Conservation (phyloP, 208 protist genomes). For the Crithidia expoeki region DNA sequence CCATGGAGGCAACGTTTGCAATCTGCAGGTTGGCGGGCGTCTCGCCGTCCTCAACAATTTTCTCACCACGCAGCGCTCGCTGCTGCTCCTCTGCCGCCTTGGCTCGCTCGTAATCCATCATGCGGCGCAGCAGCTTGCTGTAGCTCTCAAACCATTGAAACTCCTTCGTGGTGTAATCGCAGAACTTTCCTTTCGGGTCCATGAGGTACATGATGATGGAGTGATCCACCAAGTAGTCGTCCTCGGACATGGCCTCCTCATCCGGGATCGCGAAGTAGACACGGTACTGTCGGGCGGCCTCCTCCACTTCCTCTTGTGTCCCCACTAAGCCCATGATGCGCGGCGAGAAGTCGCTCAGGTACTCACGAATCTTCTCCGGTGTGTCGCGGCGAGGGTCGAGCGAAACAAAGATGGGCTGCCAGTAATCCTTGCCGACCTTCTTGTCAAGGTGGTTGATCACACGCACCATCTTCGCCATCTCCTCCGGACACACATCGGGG, state of each 20-base stretch:
- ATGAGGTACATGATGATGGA: constrained; percentile 95
- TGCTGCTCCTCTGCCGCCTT: constrained; percentile 43
- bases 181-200: constrained; percentile 88
- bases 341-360: constrained; percentile 92
- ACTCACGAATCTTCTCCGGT: constrained; percentile 72
- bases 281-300: constrained; percentile 84
- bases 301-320: constrained; percentile 78
- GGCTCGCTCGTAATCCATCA: constrained; percentile 77
- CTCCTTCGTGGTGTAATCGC: constrained; percentile 90
- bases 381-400: constrained; percentile 94
- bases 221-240: constrained; percentile 97
- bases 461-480: constrained; percentile 94
- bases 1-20: constrained; percentile 62
- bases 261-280: constrained; percentile 92
- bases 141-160: constrained; percentile 88
- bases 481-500: constrained; percentile 96
- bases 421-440: constrained; percentile 78
- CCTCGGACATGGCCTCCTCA: constrained; percentile 71
- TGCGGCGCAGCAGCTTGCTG: constrained; percentile 77
- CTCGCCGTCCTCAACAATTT: constrained; percentile 29
- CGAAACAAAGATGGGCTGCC: constrained; percentile 94
- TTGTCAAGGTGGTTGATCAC: constrained; percentile 82
- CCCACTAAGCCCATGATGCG: constrained; percentile 92
- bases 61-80: constrained; percentile 25
- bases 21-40: constrained; percentile 54